phyloP scores from a whole-genome alignment of 441 rosid genomes.

The Pelargonium fulgidum region DNA sequence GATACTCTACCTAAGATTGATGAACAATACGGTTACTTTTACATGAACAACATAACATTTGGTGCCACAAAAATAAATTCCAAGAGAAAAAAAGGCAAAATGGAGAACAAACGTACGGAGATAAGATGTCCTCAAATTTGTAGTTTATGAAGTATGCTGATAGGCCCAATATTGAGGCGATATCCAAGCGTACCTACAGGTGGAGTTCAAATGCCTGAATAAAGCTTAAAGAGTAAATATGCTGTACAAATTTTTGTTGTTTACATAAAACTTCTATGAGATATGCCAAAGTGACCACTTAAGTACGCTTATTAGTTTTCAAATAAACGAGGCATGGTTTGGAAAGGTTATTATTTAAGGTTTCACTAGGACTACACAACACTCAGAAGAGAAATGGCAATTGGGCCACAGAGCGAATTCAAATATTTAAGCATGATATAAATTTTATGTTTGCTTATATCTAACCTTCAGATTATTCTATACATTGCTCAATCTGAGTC shows the following conservation, averaged over 20 bases:
- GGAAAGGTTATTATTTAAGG: neutral
- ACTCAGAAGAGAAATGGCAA: neutral
- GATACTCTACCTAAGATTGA: too few relatives aligned
- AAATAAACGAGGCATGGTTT: neutral
- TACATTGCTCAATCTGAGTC: constrained; percentile 1
- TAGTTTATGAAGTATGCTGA: constrained; percentile 82
- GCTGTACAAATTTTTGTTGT: neutral
- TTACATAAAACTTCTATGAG: constrained; percentile 8
- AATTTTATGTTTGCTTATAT: constrained; percentile 5
- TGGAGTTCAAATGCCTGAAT: constrained; percentile 20
- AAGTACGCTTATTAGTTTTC: neutral
- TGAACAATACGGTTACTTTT: neutral
- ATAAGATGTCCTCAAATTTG: constrained; percentile 76
- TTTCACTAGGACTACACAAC: neutral
- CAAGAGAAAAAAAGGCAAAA: constrained; percentile 9
- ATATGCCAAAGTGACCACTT: neutral
- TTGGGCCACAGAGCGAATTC: neutral
- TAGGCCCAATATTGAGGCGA: constrained; percentile 80
- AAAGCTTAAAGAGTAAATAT: constrained; percentile 15
- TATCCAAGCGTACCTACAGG: constrained; percentile 82
- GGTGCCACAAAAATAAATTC: neutral
- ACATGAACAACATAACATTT: neutral
- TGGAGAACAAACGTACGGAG: constrained; percentile 53
- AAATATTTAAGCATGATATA: neutral
- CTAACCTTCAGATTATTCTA: constrained; percentile 6